These are phyloP conservation scores for Aspergillus floridensis DNA, from an alignment of 2,329 filamentous ascomycete genomes.

Conservation along the genomic window DNA sequence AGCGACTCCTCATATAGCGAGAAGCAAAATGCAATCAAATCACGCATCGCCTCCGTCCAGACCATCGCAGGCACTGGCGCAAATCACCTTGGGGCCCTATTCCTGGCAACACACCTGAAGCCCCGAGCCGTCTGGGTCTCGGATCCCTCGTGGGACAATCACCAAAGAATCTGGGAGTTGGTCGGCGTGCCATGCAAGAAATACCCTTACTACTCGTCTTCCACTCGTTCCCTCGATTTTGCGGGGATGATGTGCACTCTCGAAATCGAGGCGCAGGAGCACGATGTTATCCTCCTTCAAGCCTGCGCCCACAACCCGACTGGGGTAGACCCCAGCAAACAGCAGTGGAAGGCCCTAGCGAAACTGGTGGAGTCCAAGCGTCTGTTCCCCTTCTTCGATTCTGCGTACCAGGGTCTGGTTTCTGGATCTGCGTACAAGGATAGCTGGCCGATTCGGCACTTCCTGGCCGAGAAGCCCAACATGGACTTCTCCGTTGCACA, in stretches of 20 bases:
- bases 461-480: conserved; percentile 71
- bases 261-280: conserved; percentile 77
- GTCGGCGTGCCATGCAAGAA: conserved; percentile 8
- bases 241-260: conserved; percentile 71
- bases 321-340: conserved; percentile 84
- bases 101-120: conserved; percentile 77
- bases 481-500: conserved; percentile 63
- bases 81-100: conserved; percentile 80
- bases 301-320: conserved; percentile 98
- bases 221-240: conserved; percentile 42
- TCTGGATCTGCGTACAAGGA: conserved; percentile 83
- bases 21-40: not conserved
- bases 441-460: conserved; percentile 85
- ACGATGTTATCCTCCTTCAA: conserved; percentile 84
- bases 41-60: conserved; percentile 64
- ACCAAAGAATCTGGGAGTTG: conserved; percentile 76
- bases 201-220: conserved; percentile 51
- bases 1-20: not conserved
- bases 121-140: conserved; percentile 73
- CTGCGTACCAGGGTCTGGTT: conserved; percentile 94
- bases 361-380: conserved; percentile 71
- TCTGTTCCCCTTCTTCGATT: conserved; percentile 97
- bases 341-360: conserved; percentile 90
- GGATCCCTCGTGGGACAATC: conserved; percentile 90
- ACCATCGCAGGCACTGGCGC: conserved; percentile 93